phyloP scores from a whole-genome alignment of 345 rosid genomes.

The Schrenkiella parvula region DNA sequence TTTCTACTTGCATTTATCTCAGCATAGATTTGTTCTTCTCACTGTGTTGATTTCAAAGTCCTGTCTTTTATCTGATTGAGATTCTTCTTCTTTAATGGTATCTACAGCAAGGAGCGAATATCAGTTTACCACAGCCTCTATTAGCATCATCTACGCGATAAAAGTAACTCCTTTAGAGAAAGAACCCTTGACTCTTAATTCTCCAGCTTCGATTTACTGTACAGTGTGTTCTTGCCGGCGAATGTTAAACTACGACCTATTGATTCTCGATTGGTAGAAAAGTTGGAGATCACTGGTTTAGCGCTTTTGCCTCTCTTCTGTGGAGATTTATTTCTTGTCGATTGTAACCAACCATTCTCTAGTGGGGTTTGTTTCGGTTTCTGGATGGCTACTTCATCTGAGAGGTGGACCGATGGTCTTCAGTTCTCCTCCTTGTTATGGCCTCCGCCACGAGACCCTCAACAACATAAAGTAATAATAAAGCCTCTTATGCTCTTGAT shows the following conservation, averaged over 20 bases:
- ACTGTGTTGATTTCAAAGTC: neutral
- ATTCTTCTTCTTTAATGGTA: neutral
- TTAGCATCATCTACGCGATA: neutral
- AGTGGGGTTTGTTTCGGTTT: neutral
- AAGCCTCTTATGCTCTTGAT: neutral
- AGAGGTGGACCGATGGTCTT: conserved; percentile 94
- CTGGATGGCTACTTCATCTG: conserved; percentile 65
- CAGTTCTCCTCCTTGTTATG: conserved; percentile 81
- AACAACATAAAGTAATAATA: conserved; percentile 60
- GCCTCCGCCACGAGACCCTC: conserved; percentile 79
- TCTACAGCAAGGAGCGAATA: conserved; percentile 18
- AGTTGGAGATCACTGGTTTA: neutral
- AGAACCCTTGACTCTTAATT: neutral
- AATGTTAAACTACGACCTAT: conserved; percentile 14
- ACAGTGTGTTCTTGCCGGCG: conserved; percentile 8
- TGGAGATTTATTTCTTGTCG: neutral
- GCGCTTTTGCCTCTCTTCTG: neutral
- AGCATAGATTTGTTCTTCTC: neutral
- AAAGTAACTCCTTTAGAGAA: neutral
- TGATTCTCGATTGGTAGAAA: conserved; percentile 25
- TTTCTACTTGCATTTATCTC: conserved; percentile 1
- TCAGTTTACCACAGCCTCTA: neutral
- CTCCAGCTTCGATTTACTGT: conserved; percentile 4
- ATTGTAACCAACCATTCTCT: neutral
- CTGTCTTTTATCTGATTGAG: neutral